Base-by-base conservation (phyloP, 1,284 basidiomycete species). In the Apiotrichum gamsii region DNA sequence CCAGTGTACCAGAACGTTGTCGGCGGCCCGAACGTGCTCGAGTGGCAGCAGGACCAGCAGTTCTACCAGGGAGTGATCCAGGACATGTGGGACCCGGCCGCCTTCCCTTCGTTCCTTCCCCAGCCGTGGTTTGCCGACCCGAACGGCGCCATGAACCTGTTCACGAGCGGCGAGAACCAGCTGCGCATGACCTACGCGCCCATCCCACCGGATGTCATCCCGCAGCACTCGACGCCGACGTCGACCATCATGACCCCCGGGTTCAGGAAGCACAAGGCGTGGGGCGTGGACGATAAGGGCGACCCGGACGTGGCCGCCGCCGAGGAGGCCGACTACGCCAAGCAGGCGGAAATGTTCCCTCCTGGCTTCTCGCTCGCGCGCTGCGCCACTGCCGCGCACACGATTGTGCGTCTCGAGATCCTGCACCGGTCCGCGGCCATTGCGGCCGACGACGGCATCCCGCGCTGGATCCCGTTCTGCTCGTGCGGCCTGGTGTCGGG, bases 391-490 rank as follows among this genome's bases (percentile, higher is more conserved):
- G 72, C 72, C 5, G 72, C 71, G 9, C 72, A 73, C 45, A 66
- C 70, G 2, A 67, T 74, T 35, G 68, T 74, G 8, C 54, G 72
- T 18, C 51, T 74, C 21, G 71, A 74, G 44, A 65, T 72, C 2
- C 50, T 73, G 18, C 72, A 74, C 54, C 64, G 70, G 46, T 60
- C 59, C 29, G 72, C 72, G 2, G 59, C 63, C 4, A 65, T 73
- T 21, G 70, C 72, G 8, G 49, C 72, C 53, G 65, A 62, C 52
- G 65, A 43, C 30, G 33, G 25, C 41, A 64, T 62, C 14, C 71
- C 69, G 34, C 67, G 65, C 52, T 72, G 69, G 69, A 52, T 72
- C 21, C 72, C 72, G 2, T 72, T 72, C 60, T 74, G 72, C 54
- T 64, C 70, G 3, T 74, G 72, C 42, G 72, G 70, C 21, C 59